Conservation (phyloP, 1,284 basidiomycete genomes). For the Cryptococcus amylolentus region DNA sequence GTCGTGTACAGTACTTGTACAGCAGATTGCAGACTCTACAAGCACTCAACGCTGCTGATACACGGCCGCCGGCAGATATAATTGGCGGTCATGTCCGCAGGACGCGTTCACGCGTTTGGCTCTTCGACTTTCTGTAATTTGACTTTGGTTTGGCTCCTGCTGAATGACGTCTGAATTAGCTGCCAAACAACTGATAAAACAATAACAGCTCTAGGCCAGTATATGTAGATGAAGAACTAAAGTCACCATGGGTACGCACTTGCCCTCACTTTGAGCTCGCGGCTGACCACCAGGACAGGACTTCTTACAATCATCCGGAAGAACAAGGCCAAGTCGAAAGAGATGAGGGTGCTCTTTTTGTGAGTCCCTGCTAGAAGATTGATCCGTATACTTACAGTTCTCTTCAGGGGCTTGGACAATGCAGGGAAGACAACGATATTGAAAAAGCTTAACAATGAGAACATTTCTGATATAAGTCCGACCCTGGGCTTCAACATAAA, state of each 20-base stretch:
- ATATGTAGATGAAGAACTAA: background rate
- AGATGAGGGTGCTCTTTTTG: conserved; percentile 96
- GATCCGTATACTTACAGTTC: background rate
- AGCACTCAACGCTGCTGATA: too few relatives aligned
- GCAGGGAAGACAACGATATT: conserved; percentile 98
- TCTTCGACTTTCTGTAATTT: too few relatives aligned
- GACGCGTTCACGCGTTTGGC: too few relatives aligned
- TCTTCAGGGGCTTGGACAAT: conserved; percentile 75
- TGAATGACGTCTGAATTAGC: too few relatives aligned
- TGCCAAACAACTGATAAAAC: too few relatives aligned
- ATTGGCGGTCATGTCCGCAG: too few relatives aligned
- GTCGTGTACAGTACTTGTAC: too few relatives aligned
- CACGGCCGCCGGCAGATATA: too few relatives aligned
- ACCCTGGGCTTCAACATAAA: conserved; percentile 99
- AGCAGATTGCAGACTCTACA: too few relatives aligned
- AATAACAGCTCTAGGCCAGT: too few relatives aligned
- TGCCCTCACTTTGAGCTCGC: too few relatives aligned
- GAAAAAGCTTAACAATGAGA: conserved; percentile 88
- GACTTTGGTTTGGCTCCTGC: too few relatives aligned
- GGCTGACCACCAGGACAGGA: conserved; percentile 51
- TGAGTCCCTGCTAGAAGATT: conserved; percentile 48
- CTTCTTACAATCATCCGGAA: conserved; percentile 96
- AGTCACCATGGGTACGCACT: background rate
- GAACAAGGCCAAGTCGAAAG: conserved; percentile 87
- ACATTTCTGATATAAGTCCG: conserved; percentile 81